phyloP scores from a whole-genome alignment of 1,139 yeast species.

The Hanseniaspora sp. region DNA sequence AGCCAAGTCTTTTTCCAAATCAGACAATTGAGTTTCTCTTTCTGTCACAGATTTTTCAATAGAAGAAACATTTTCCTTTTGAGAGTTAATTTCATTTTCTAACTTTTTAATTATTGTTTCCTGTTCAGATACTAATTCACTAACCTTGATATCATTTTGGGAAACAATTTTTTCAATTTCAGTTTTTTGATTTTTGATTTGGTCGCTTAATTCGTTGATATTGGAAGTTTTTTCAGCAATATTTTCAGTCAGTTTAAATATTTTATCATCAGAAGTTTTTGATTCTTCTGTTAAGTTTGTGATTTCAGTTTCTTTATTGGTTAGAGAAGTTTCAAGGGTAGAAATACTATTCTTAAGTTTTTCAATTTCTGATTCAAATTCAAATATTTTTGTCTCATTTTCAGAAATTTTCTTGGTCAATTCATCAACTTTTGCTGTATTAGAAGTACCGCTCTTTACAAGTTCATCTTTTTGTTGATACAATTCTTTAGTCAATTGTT shows the following conservation, averaged over 20 bases:
- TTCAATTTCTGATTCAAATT: neutral
- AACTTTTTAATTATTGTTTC: neutral
- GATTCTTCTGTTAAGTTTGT: slow-evolving; percentile 1
- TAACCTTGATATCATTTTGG: neutral
- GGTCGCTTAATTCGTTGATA: too few relatives aligned
- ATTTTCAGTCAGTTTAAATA: slow-evolving; percentile 16
- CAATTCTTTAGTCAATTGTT: neutral
- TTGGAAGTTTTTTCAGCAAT: neutral
- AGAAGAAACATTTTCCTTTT: neutral
- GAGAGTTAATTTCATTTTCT: neutral
- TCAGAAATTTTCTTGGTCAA: neutral
- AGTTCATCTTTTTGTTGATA: neutral
- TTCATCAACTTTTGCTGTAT: neutral
- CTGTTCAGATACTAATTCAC: neutral
- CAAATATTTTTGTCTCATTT: too few relatives aligned
- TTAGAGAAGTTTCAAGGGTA: neutral
- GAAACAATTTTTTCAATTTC: neutral
- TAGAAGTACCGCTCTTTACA: neutral
- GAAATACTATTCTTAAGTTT: neutral
- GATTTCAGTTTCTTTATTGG: neutral
- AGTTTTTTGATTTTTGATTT: neutral
- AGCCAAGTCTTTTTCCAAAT: neutral
- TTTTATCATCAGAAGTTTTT: neutral
- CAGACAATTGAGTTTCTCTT: neutral
- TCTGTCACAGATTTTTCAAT: neutral